Evolutionary conservation across 306 rosid genomes (phyloP), one percentile per base, ranked within the genome.

Genomic region (Rosa chinensis): DNA sequence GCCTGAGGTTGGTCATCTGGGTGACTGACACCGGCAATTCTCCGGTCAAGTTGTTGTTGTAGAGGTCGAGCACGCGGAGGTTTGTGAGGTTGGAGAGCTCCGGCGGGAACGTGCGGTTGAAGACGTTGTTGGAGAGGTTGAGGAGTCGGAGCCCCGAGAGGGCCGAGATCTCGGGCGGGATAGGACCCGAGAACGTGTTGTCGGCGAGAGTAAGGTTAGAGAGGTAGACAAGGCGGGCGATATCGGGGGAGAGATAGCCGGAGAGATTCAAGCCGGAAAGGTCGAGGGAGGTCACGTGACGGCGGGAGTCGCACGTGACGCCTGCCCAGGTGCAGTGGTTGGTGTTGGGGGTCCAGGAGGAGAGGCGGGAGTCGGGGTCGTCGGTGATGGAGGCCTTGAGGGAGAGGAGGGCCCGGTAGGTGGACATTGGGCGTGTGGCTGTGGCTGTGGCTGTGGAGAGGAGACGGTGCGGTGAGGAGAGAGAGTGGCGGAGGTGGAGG

Each of bases 31-130:
- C 73, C 4, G 98, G 98, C n/a, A 94, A 86, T 0, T 48, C 83
- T 0, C 98, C 98, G 28, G 94, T 92, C 84, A 94, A 69, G 72
- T 94, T 94, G 73, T 94, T 94, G 84, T 94, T 92, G 77, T 94
- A 94, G 28, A 94, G 81, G 85, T 94, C 98, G 43, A 94, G 91
- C 13, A 89, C 85, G 28, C 84, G 81, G 8, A 94, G 94, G 58
- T 32, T 87, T 64, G 83, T 78, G 75, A 94, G 92, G 21, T 10
- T 70, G 23, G 94, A 81, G 56, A 92, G 84, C 35, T 82, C 68
- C 6, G 84, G 8, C 4, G 97, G 97, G 82, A 94, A 94, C 28
- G 96, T 85, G 25, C 82, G 87, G 47, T 90, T 91, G 82, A 94
- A 90, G 76, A 59, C 86, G 75, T 94, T 94, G 85, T 90, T 94